phyloP scores from a whole-genome alignment of 208 protist species.

The Trypanosoma theileri region DNA sequence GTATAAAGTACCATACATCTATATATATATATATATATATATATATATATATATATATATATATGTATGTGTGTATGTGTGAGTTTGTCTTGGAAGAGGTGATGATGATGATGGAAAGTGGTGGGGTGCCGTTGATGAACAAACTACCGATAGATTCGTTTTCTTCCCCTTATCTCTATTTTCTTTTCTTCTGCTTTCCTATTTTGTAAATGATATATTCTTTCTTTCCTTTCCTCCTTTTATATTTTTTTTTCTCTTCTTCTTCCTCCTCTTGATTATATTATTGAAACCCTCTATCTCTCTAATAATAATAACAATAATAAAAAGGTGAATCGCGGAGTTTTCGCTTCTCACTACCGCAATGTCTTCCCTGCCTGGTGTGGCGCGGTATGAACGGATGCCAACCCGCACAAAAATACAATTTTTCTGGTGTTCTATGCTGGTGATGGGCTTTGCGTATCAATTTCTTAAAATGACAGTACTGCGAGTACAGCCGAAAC shows the following conservation, averaged over 20 bases:
- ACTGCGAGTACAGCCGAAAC: constrained; percentile 73
- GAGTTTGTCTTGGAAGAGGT: neutral
- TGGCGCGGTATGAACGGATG: constrained; percentile 77
- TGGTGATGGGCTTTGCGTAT: constrained; percentile 76
- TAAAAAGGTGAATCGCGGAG: neutral
- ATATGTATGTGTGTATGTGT: too few relatives aligned
- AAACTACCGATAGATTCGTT: neutral
- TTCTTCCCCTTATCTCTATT: constrained; percentile 3
- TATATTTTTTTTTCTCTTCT: neutral
- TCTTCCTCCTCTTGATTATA: neutral
- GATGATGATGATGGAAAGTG: neutral
- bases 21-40: too few relatives aligned
- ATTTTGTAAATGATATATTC: constrained; percentile 1
- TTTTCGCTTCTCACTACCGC: too few relatives aligned
- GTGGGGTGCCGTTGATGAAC: neutral
- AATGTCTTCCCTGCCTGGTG: constrained; percentile 58
- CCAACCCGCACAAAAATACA: constrained; percentile 75
- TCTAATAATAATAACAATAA: neutral
- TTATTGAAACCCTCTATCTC: neutral
- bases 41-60: too few relatives aligned
- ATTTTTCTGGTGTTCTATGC: constrained; percentile 78
- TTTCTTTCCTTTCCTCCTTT: constrained; percentile 20
- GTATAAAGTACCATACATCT: too few relatives aligned
- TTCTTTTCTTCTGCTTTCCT: neutral
- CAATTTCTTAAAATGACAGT: constrained; percentile 79